Evolutionary conservation across 805 yeast species (phyloP).

Genomic region (Candida pseudoglaebosa): DNA sequence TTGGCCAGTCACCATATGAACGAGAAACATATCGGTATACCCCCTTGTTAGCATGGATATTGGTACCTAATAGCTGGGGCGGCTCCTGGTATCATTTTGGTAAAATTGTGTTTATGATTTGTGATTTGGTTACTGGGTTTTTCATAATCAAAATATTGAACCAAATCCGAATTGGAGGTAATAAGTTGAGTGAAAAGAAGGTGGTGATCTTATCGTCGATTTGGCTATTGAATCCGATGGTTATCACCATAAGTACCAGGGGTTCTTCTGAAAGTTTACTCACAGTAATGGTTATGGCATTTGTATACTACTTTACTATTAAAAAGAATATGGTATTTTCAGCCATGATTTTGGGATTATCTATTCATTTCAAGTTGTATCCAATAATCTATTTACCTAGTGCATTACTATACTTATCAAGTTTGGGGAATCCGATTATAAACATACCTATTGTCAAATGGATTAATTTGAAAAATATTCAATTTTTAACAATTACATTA

Average conservation of each 20-base stretch:
- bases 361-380: constrained; percentile 87
- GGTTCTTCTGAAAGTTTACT: constrained; percentile 91
- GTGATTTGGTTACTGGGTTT: constrained; percentile 80
- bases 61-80: constrained; percentile 61
- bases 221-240: constrained; percentile 96
- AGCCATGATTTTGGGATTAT: constrained; percentile 58
- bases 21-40: constrained; percentile 93
- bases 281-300: constrained; percentile 67
- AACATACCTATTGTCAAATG: constrained; percentile 28
- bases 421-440: constrained; percentile 17
- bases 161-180: constrained; percentile 17
- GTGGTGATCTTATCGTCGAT: constrained; percentile 49
- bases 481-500: constrained; percentile 24
- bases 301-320: constrained; percentile 47
- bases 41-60: constrained; percentile 80
- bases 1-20: constrained; percentile 64
- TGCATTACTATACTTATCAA: constrained; percentile 43
- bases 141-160: constrained; percentile 41
- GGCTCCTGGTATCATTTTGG: constrained; percentile 58
- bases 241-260: constrained; percentile 83
- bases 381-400: constrained; percentile 88
- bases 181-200: constrained; percentile 13
- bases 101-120: constrained; percentile 66
- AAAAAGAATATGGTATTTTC: constrained; percentile 22
- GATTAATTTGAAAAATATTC: constrained; percentile 35